These are phyloP conservation scores for Neofusicoccum laricinum DNA, from an alignment of 2,329 filamentous ascomycete genomes.

Conservation along the genomic window DNA sequence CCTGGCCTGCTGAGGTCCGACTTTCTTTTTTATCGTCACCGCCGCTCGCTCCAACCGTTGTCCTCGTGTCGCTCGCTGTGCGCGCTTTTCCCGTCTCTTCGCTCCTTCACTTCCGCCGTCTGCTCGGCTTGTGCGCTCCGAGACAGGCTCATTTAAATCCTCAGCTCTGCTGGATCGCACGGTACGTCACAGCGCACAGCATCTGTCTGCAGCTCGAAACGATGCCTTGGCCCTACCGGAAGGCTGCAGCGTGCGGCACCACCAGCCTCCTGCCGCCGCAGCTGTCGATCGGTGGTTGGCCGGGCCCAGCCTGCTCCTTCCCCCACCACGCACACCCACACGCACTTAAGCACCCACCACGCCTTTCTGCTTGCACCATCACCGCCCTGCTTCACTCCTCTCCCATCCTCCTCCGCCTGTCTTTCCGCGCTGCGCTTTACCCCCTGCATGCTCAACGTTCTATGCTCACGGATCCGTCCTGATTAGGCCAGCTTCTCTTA, in stretches of 20 bases:
- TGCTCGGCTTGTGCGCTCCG: too few species aligned
- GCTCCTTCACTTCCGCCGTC: background rate
- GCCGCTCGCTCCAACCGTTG: too few species aligned
- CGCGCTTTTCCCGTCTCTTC: background rate
- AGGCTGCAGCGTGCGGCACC: conserved; percentile 1
- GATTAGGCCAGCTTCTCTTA: background rate
- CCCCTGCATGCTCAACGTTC: background rate
- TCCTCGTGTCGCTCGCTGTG: background rate
- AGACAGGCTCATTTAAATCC: background rate
- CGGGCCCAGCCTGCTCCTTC: background rate
- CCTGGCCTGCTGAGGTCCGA: background rate
- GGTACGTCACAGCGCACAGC: background rate
- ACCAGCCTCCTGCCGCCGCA: background rate
- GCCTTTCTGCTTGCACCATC: background rate
- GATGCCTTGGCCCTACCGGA: background rate
- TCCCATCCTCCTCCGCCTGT: background rate
- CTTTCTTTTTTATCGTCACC: background rate
- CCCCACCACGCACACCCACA: background rate
- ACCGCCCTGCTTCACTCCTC: background rate
- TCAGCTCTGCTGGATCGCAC: background rate
- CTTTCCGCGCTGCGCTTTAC: background rate
- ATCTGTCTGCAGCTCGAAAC: too few species aligned
- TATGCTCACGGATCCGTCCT: conserved; percentile 1
- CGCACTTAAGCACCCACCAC: background rate
- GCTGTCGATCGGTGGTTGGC: background rate